Evolutionary conservation across 2,329 filamentous ascomycete species (phyloP), one percentile per base, ranked within the genome.

Genomic region (Nemania sp.): DNA sequence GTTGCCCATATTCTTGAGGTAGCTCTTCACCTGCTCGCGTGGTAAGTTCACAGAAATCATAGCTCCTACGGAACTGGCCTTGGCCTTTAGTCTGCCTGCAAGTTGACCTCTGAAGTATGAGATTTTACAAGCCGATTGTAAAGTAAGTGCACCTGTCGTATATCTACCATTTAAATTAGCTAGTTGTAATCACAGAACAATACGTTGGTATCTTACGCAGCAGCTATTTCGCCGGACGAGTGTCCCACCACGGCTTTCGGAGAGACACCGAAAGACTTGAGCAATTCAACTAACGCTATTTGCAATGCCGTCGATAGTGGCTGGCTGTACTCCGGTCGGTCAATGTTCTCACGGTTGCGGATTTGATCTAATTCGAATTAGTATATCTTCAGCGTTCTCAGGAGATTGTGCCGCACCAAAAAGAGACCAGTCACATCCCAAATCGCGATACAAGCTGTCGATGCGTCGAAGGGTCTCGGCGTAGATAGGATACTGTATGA

Each of bases 181-280:
- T 33, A 7, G 15, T 7, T 26, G 3, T 7, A 22, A 22, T 6
- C n/a, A 7, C 23, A 26, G 9, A 26, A 17, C 9, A 15, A n/a
- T 3, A 11, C 15, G 6, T 33, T 24, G 8, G 6, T 26, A 14
- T 12, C 47, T 41, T 68, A 74, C 15, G 70, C 72, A 2, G 72
- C 72, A 0, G 71, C 72, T 30, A 73, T 72, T 33, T 75, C 72
- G 5, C 72, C 72, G 0, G 65, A 69, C 0, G 71, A 74, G 44
- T 73, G 71, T 1, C 72, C 70, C 1, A 71, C 50, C 0, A 73
- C 69, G 0, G 64, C 66, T 0, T 49, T 52, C 0, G 69, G 68
- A 2, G 48, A 33, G 5, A 73, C 39, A 3, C 59, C 63, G 28
- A 67, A 66, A 3, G 56, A 63, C 14, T 49, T 43, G 1, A 74